phyloP scores from a whole-genome alignment of 805 yeast genomes.

The Kazachstania psychrophila region DNA sequence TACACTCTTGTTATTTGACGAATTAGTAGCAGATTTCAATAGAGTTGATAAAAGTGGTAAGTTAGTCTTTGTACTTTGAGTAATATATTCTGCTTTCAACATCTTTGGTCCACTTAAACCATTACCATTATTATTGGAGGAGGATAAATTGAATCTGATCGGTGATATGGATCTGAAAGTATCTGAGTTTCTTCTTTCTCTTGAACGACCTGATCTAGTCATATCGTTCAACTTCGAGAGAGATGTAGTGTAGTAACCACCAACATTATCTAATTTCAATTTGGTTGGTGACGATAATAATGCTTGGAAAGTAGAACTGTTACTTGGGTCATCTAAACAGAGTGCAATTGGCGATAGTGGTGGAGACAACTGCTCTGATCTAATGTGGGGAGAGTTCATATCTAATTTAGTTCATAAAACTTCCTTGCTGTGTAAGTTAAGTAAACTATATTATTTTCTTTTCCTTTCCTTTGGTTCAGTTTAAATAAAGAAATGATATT shows the following conservation, averaged over 20 bases:
- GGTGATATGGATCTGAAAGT: conserved; percentile 25
- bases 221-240: conserved; percentile 25
- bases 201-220: conserved; percentile 14
- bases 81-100: conserved; percentile 24
- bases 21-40: conserved; percentile 7
- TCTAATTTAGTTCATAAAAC: background rate
- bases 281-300: conserved; percentile 24
- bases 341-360: conserved; percentile 23
- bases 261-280: conserved; percentile 16
- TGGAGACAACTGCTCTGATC: conserved; percentile 24
- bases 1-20: conserved; percentile 1
- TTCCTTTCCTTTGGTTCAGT: background rate
- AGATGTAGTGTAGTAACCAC: conserved; percentile 23
- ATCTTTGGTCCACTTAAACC: conserved; percentile 21
- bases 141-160: conserved; percentile 13
- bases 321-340: conserved; percentile 20
- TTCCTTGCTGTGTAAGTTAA: no score
- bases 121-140: background rate
- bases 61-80: conserved; percentile 7
- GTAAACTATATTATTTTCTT: no score
- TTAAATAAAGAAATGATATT: background rate
- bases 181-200: conserved; percentile 16
- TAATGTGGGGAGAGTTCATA: conserved; percentile 21
- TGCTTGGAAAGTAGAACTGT: conserved; percentile 11
- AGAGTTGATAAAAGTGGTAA: conserved; percentile 20